Evolutionary conservation across 495 filamentous ascomycete genomes (phyloP).

Genomic region (Achaetomiella virescens): DNA sequence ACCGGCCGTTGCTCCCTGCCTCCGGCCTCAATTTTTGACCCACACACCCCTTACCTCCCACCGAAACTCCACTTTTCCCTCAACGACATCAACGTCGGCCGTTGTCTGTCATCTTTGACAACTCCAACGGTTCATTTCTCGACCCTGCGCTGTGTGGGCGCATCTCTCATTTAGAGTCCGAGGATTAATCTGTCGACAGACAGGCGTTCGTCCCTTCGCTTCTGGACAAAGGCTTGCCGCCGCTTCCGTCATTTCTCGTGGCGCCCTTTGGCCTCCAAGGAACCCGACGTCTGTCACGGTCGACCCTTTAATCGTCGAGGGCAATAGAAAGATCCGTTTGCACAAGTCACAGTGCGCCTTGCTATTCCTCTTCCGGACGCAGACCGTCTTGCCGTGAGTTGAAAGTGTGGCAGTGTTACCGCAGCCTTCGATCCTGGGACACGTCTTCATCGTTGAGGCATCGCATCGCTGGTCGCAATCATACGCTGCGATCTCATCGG

Average conservation of each 20-base stretch:
- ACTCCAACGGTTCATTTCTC: constrained; percentile 9
- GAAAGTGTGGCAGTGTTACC: constrained; percentile 11
- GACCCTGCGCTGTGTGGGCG: constrained; percentile 33
- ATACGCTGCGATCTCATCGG: background rate
- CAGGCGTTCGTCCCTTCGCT: constrained; percentile 27
- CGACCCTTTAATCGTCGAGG: constrained; percentile 30
- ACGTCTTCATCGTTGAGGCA: constrained; percentile 12
- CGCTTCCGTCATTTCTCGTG: constrained; percentile 16
- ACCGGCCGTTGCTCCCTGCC: constrained; percentile 40
- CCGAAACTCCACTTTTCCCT: constrained; percentile 21
- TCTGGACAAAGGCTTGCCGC: constrained; percentile 28
- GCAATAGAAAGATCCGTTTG: constrained; percentile 32
- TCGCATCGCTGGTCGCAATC: constrained; percentile 8
- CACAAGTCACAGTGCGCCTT: constrained; percentile 34
- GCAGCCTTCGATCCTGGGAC: no score
- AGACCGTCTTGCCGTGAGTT: constrained; percentile 28
- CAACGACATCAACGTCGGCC: constrained; percentile 26
- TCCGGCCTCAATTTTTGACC: constrained; percentile 34
- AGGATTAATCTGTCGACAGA: constrained; percentile 29
- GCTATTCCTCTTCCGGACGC: constrained; percentile 21
- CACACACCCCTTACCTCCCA: constrained; percentile 25
- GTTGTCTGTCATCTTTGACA: constrained; percentile 27
- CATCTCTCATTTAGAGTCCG: constrained; percentile 34
- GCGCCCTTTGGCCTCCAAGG: constrained; percentile 25
- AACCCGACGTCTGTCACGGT: constrained; percentile 31